A percentile compares a stretch with the other conserved stretches of the same genome.
Conservation (phyloP, 768 basidiomycete genomes). For the Mycena galopus region DNA sequence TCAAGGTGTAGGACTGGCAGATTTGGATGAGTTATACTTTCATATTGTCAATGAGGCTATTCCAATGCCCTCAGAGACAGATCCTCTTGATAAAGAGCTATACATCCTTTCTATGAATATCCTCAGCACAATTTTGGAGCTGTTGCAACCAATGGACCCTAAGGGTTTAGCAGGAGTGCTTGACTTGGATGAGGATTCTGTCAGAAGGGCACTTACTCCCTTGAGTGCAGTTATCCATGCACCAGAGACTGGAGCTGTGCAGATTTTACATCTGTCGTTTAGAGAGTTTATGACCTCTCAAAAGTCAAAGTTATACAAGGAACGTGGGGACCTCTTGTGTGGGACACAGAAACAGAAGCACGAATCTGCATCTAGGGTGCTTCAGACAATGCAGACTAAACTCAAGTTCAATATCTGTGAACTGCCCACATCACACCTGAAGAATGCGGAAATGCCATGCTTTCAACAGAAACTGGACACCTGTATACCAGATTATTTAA, state of each 20-base stretch:
- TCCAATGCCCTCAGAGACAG: background rate
- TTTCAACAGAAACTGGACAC: slow-evolving; percentile 1
- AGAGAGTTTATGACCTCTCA: slow-evolving; percentile 16
- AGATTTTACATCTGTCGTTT: slow-evolving; percentile 7
- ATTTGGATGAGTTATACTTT: background rate
- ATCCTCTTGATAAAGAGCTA: background rate
- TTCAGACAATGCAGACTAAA: slow-evolving; percentile 8
- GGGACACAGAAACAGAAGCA: slow-evolving; percentile 11
- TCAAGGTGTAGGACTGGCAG: background rate
- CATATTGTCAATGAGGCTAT: slow-evolving; percentile 7
- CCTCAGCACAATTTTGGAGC: slow-evolving; percentile 6
- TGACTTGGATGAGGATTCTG: background rate
- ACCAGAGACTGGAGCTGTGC: slow-evolving; percentile 1
- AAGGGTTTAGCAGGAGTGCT: background rate
- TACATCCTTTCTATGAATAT: background rate
- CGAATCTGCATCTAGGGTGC: background rate
- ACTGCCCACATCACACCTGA: slow-evolving; percentile 2
- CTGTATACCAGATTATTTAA: slow-evolving; percentile 1
- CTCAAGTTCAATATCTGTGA: slow-evolving; percentile 16
- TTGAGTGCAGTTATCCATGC: slow-evolving; percentile 4
- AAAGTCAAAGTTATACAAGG: slow-evolving; percentile 1
- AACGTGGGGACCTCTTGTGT: slow-evolving; percentile 8
- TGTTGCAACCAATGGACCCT: background rate
- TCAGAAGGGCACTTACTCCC: background rate
- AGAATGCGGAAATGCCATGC: background rate